Base-by-base conservation (phyloP, 441 rosid genomes). In the Raphanus hybrid region DNA sequence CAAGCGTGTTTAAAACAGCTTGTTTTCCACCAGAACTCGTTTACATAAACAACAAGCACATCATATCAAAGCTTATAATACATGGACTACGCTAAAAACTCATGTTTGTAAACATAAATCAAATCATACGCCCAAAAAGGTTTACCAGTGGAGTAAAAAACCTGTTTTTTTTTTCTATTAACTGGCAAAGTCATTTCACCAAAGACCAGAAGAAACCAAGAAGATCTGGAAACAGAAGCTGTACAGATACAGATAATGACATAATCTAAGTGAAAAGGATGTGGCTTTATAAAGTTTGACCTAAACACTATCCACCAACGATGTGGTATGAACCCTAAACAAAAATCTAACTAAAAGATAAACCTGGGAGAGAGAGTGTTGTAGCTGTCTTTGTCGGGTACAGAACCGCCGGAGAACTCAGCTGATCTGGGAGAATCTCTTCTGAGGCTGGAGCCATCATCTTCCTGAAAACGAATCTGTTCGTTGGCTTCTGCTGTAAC, bases 301-400 rank as follows among this genome's bases (percentile, higher is more conserved):
- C 34, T 29, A 29, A 29, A 29, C 34, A 29, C 34, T 29, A 29
- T 29, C 34, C 34, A 23, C 26, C 26, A 23, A 23, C 26, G 26
- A 23, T 23, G 26, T 23, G 26, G 26, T 23, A 23, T 23, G 26
- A 23, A 23, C 26, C 26, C 26, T 23, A 29, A 29, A 29, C 34
- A 29, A 29, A 4, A 29, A 29, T 29, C 34, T 29, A 8, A 76
- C 64, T 35, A 1, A n/a, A 5, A 14, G 68, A 54, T 43, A 67
- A 73, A 94, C 98, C 97, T 90, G 79, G 90, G 85, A 64, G 89
- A 81, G 50, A 75, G 60, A 11, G 76, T 78, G 71, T 76, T 87
- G 80, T 71, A 50, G 64, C 69, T 75, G 69, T 87, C 93, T 2
- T 83, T 70, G 57, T 88, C 92, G 26, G 57, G 70, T 29, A 29